Base-by-base conservation (phyloP, 345 rosid species). In the Firmiana major region DNA sequence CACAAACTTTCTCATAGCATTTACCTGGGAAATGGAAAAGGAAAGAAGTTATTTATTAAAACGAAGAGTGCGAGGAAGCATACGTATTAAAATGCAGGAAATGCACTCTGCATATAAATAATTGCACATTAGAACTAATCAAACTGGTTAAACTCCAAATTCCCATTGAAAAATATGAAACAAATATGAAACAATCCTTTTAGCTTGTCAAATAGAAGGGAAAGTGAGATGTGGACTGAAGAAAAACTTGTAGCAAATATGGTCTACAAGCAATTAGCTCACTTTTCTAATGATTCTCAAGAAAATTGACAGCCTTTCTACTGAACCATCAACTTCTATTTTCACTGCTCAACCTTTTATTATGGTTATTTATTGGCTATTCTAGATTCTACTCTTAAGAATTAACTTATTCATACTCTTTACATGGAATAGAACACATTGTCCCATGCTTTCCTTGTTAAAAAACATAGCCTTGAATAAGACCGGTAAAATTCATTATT, bases 1-100 rank as follows among this genome's bases (percentile, higher is more conserved):
- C 99, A 78, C 99, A 96, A 38, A 93, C 93, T 84, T 87, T 92
- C 90, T 96, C 99, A 77, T 87, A 96, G 76, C 84, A 86, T 80
- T 89, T 91, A 45, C 98, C 99, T 96, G 81, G 60, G 86, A 78
- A 43, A 66, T 13, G 3, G 34, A 72, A 71, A 66, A 75, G 7
- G 26, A 34, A 49, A 51, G 8, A 7, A 43, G 43, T 12, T 3
- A 49, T 51, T 22, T 34, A 13, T 59, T 31, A 31, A 31, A 31
- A 15, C 70, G 28, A 26, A n/a, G 26, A 24, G 22, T 42, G 24
- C 7, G 45, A 22, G 55, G 48, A 49, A 70, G 59, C 74, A 28
- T 9, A 26, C 9, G 16, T 16, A 28, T 24, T 16, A 26, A 69
- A 4, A 69, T 7, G 53, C 7, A 48, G 24, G 42, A 66, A 48